Evolutionary conservation across 176 grass and related monocot species (phyloP).

Genomic region (Aegilops tauschii): DNA sequence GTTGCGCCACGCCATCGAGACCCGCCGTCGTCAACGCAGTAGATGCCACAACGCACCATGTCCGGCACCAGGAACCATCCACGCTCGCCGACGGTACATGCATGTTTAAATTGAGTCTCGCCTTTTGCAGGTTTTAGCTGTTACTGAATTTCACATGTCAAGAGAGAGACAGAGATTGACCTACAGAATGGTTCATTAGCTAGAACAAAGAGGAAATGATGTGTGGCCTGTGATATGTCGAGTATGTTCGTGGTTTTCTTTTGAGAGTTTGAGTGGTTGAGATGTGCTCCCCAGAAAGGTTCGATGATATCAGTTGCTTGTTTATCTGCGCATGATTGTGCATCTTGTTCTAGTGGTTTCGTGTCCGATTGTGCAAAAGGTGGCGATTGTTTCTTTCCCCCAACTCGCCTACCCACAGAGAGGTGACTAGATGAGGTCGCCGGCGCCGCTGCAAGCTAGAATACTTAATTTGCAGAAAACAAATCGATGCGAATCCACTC

Average conservation of each 20-base stretch:
- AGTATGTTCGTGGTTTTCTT: not conserved
- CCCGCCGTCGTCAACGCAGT: no score
- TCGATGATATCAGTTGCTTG: not conserved
- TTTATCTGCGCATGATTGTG: not conserved
- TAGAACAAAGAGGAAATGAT: not conserved
- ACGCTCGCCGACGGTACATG: no score
- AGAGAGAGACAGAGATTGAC: not conserved
- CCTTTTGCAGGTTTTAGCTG: not conserved
- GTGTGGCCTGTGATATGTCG: not conserved
- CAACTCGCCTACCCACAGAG: slow-evolving; percentile 13
- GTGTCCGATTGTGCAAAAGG: slow-evolving; percentile 30
- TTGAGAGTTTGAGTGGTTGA: not conserved
- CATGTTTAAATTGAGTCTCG: no score
- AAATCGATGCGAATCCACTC: not conserved
- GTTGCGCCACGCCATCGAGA: no score
- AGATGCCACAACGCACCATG: no score
- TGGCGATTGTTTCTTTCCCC: slow-evolving; percentile 14
- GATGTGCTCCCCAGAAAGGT: not conserved
- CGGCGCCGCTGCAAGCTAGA: slow-evolving; percentile 11
- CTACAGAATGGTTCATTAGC: not conserved
- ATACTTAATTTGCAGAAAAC: slow-evolving; percentile 13
- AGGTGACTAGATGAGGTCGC: not conserved
- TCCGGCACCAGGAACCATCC: no score
- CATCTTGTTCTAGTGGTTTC: slow-evolving; percentile 38
- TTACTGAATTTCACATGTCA: not conserved